A percentile compares a stretch with the other conserved stretches of the same genome.
Conservation (phyloP, 129 eudicot species). For the Mikania micrantha region DNA sequence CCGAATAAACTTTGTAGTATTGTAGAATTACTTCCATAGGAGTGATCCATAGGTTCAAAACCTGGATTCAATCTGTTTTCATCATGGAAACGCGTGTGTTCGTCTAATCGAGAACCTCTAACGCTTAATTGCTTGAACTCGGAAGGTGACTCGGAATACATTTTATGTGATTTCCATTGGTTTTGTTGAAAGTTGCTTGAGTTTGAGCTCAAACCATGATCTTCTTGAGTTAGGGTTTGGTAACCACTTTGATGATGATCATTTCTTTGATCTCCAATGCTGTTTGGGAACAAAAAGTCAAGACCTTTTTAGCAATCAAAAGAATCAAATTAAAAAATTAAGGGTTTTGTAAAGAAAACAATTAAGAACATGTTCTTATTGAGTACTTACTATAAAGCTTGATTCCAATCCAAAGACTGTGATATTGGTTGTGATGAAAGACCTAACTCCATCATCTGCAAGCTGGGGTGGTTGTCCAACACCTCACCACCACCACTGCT, state of each 20-base stretch:
- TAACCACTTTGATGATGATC: constrained; percentile 52
- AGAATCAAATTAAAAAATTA: not conserved
- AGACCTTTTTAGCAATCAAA: constrained; percentile 8
- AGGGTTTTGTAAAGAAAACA: constrained; percentile 20
- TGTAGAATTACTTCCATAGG: constrained; percentile 35
- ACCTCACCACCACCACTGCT: constrained; percentile 10
- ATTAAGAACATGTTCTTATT: constrained; percentile 15
- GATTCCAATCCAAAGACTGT: constrained; percentile 70
- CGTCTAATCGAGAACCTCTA: constrained; percentile 40
- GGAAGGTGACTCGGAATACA: constrained; percentile 28
- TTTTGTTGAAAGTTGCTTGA: constrained; percentile 38
- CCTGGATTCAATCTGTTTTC: constrained; percentile 26
- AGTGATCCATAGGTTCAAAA: constrained; percentile 51
- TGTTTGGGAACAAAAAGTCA: constrained; percentile 2
- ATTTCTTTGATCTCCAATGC: constrained; percentile 53
- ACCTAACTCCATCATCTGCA: constrained; percentile 74
- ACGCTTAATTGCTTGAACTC: constrained; percentile 30
- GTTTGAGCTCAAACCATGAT: constrained; percentile 44
- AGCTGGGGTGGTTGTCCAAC: constrained; percentile 28
- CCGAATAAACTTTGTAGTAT: constrained; percentile 48
- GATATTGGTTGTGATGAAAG: constrained; percentile 64
- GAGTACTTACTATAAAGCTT: constrained; percentile 57
- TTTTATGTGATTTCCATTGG: constrained; percentile 51
- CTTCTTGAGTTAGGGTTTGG: constrained; percentile 60
- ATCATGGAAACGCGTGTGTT: constrained; percentile 13